These are phyloP conservation scores for Monilinia vaccinii-corymbosi DNA, from an alignment of 2,329 filamentous ascomycete species.

Conservation along the genomic window DNA sequence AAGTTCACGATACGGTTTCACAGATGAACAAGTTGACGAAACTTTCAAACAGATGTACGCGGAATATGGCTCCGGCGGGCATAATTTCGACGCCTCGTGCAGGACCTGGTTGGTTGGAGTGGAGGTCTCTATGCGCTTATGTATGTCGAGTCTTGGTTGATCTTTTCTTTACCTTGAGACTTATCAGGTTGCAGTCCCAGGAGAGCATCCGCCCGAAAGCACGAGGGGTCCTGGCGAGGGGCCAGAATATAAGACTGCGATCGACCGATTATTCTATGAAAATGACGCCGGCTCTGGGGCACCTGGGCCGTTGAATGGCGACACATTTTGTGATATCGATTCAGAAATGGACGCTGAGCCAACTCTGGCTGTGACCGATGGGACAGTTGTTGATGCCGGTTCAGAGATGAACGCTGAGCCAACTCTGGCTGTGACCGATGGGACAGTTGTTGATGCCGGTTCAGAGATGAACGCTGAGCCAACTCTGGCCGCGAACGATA, in stretches of 20 bases:
- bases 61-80: too few relatives aligned
- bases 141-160: not conserved
- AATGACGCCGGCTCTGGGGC: too few relatives aligned
- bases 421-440: not conserved
- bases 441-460: too few relatives aligned
- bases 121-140: not conserved
- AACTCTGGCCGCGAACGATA: not conserved
- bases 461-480: not conserved
- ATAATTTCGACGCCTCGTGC: not conserved
- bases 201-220: not conserved
- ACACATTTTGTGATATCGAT: not conserved
- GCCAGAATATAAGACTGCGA: not conserved
- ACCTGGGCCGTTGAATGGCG: not conserved
- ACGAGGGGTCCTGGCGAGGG: not conserved
- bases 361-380: not conserved
- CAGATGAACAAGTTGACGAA: not conserved
- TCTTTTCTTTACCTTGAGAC: not conserved
- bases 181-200: not conserved
- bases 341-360: not conserved
- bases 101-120: not conserved
- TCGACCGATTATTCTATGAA: not conserved
- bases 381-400: not conserved
- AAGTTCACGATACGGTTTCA: not conserved
- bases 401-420: not conserved
- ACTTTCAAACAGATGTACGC: not conserved